Evolutionary conservation across 306 rosid species (phyloP), one percentile per base, ranked within the genome.

Genomic region (Citrullus mucosospermus): DNA sequence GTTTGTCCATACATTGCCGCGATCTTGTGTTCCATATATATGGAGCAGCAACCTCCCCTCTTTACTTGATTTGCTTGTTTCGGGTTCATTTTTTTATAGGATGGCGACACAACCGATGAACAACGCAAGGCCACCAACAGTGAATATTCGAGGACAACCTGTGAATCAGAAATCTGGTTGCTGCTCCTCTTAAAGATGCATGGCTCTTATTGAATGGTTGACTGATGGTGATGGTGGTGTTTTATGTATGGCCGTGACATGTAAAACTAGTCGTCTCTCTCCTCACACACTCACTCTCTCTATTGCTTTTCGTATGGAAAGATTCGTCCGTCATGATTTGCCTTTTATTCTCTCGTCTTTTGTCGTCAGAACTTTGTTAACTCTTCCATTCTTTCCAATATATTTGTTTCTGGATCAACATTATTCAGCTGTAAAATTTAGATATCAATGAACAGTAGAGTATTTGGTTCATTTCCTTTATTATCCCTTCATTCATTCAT

Each of bases 71-170:
- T 53, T 53, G 17, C 5, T 50, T 50, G 54, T 13, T 50, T 50
- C 6, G 57, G 57, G 20, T 53, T 53, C 57, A 53, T 53, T 53
- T 53, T 53, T 53, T 16, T 53, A 6, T 85, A 95, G 99, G 92
- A 95, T 95, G 99, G 99, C 99, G 36, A 95, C 93, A 83, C 99
- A 95, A 80, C 99, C 99, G 9, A 82, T 89, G 91, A 92, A 86
- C 91, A 91, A 88, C 67, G 92, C 96, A 25, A 84, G 99, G 90
- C 97, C 97, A 78, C 97, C 97, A 15, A 78, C 81, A 11, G 81
- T 78, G 58, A 63, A 78, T 12, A 78, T 78, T 65, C 75, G 75
- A 78, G 81, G 81, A 78, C 81, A 78, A 65, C 81, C 81, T 11
- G 75, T 78, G 81, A 78, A 78, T 39, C 75, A 65, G 81, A 78